Evolutionary conservation across 2,329 filamentous ascomycete genomes (phyloP).

Genomic region (Xylariaceae sp.): DNA sequence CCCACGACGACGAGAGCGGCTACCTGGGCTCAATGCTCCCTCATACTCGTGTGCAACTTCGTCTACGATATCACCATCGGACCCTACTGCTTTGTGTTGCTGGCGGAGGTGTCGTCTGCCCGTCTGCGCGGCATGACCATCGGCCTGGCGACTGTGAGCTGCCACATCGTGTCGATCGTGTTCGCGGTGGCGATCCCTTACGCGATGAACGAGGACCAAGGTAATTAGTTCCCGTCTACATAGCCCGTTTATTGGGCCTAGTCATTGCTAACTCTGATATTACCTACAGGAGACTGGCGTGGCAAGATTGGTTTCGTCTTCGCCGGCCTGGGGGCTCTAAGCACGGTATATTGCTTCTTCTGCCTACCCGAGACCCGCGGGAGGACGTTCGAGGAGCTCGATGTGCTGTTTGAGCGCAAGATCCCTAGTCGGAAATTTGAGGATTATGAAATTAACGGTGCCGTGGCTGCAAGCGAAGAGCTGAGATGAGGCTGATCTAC

Average conservation of each 20-base stretch:
- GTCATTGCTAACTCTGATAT: too few species aligned
- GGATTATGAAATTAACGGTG: background rate
- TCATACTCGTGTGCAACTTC: slow-evolving; percentile 36
- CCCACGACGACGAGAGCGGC: slow-evolving; percentile 43
- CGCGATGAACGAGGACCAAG: slow-evolving; percentile 37
- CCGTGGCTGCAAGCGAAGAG: too few species aligned
- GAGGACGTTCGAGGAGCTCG: slow-evolving; percentile 4
- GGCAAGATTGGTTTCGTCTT: slow-evolving; percentile 40
- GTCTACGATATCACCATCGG: slow-evolving; percentile 25
- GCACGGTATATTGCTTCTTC: slow-evolving; percentile 36
- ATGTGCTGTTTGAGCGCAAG: slow-evolving; percentile 3
- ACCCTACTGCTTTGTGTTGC: slow-evolving; percentile 17
- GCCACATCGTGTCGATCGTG: slow-evolving; percentile 34
- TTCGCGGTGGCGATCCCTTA: slow-evolving; percentile 39
- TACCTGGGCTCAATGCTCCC: slow-evolving; percentile 26
- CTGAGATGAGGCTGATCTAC: too few species aligned
- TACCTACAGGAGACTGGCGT: slow-evolving; percentile 26
- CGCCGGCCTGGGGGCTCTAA: slow-evolving; percentile 28
- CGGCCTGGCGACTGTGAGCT: slow-evolving; percentile 27
- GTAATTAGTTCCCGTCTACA: background rate
- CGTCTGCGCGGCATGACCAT: slow-evolving; percentile 20
- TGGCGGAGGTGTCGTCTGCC: slow-evolving; percentile 22
- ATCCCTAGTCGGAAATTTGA: slow-evolving; percentile 3
- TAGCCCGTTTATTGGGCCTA: background rate
- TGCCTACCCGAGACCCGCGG: slow-evolving; percentile 7